A percentile compares a stretch with the other conserved stretches of the same genome.
Conservation (phyloP, 768 basidiomycete genomes). For the Macrolepiota fuliginosa region DNA sequence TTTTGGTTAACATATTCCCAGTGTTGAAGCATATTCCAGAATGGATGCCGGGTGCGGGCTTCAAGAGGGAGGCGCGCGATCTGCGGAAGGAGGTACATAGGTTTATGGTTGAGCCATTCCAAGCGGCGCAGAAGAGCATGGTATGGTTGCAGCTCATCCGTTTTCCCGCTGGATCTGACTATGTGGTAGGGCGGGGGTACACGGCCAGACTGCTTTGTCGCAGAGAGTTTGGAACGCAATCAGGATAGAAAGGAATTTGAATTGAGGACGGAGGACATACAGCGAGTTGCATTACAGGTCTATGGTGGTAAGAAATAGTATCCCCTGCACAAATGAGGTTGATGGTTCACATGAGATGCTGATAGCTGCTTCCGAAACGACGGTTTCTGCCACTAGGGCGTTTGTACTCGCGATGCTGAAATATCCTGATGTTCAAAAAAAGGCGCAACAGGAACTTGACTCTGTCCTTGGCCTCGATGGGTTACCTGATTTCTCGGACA, state of each 20-base stretch:
- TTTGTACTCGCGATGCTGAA: constrained; percentile 11
- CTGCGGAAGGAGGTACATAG: neutral
- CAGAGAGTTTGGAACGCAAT: neutral
- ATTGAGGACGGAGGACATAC: neutral
- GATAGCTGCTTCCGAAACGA: neutral
- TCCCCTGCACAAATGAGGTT: neutral
- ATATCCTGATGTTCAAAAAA: constrained; percentile 17
- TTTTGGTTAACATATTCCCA: constrained; percentile 9
- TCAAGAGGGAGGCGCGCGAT: neutral
- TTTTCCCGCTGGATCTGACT: neutral
- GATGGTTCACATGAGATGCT: neutral
- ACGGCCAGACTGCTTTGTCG: neutral
- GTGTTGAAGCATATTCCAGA: constrained; percentile 6
- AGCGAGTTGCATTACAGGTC: neutral
- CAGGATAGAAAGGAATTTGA: neutral
- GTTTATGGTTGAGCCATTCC: constrained; percentile 2
- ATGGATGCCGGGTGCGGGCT: constrained; percentile 13
- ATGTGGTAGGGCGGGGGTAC: neutral
- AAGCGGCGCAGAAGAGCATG: neutral
- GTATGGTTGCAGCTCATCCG: neutral
- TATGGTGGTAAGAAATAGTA: constrained; percentile 5
- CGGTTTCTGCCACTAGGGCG: neutral
- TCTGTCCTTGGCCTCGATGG: constrained; percentile 15
- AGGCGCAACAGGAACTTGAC: constrained; percentile 26
- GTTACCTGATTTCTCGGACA: constrained; percentile 23